Evolutionary conservation across 2,329 filamentous ascomycete genomes (phyloP).

Genomic region (Pseudogymnoascus sp.): DNA sequence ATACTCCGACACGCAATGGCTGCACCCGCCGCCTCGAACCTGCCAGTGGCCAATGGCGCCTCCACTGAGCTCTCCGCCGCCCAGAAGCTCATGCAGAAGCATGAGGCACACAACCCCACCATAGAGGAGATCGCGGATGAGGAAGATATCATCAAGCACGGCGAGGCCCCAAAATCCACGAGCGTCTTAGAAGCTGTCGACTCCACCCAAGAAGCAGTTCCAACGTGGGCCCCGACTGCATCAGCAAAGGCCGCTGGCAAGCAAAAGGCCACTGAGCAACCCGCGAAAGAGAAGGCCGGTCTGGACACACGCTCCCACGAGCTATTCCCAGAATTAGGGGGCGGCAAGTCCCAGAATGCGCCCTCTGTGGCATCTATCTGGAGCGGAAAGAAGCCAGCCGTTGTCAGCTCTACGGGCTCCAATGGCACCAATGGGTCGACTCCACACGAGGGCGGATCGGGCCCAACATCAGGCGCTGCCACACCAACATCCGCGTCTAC

Average conservation of each 20-base stretch:
- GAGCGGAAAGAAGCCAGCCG: conserved; percentile 59
- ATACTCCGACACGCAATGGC: conserved; percentile 21
- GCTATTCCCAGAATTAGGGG: conserved; percentile 84
- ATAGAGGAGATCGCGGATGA: conserved; percentile 79
- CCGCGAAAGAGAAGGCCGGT: conserved; percentile 32
- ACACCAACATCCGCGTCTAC: conserved; percentile 36
- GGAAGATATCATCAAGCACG: conserved; percentile 61
- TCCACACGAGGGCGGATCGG: conserved; percentile 41
- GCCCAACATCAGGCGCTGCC: conserved; percentile 52
- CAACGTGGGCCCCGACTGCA: conserved; percentile 41
- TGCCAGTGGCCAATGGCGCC: conserved; percentile 18
- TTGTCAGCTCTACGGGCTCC: conserved; percentile 45
- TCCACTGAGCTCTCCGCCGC: conserved; percentile 21
- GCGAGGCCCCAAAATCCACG: conserved; percentile 40
- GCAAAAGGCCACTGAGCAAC: conserved; percentile 49
- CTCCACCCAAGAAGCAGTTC: conserved; percentile 35
- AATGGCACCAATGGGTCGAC: conserved; percentile 46
- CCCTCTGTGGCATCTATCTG: conserved; percentile 65
- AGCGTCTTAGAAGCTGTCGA: conserved; percentile 29
- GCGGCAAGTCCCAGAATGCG: conserved; percentile 51
- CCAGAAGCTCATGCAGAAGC: conserved; percentile 58
- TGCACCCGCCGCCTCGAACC: conserved; percentile 17
- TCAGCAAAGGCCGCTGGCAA: conserved; percentile 61
- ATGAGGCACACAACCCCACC: conserved; percentile 51
- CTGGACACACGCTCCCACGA: conserved; percentile 85